phyloP scores from a whole-genome alignment of 768 basidiomycete genomes.

The Sarcomyxa edulis region DNA sequence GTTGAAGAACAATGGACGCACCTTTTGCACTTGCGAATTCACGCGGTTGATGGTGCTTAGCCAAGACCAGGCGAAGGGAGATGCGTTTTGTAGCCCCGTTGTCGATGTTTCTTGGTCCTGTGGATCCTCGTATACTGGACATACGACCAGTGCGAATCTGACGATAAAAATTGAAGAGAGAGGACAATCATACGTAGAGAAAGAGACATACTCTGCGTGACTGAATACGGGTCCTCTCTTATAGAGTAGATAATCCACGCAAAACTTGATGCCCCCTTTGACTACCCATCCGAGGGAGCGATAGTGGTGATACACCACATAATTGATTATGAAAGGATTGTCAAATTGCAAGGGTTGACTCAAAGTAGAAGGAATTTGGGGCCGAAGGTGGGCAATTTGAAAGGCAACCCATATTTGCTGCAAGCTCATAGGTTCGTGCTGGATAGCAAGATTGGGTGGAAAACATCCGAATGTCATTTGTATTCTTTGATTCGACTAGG shows the following conservation, averaged over 20 bases:
- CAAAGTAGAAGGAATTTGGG: slow-evolving; percentile 22
- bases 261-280: slow-evolving; percentile 95
- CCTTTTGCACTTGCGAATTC: slow-evolving; percentile 96
- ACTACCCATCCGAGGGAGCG: slow-evolving; percentile 96
- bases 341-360: slow-evolving; percentile 52
- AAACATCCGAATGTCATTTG: not conserved
- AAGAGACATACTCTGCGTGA: slow-evolving; percentile 80
- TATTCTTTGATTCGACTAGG: not conserved
- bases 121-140: slow-evolving; percentile 86
- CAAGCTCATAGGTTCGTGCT: slow-evolving; percentile 54
- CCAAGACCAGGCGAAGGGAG: slow-evolving; percentile 90
- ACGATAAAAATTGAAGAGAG: slow-evolving; percentile 1
- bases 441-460: too few relatives aligned
- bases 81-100: slow-evolving; percentile 56
- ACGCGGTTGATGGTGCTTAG: slow-evolving; percentile 95
- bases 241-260: slow-evolving; percentile 91
- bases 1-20: slow-evolving; percentile 18
- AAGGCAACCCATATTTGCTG: slow-evolving; percentile 61
- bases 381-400: slow-evolving; percentile 48
- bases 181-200: too few relatives aligned
- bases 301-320: slow-evolving; percentile 91
- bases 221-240: slow-evolving; percentile 92
- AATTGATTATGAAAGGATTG: slow-evolving; percentile 89
- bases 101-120: slow-evolving; percentile 63
- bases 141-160: slow-evolving; percentile 88